These are phyloP conservation scores for Eutypella sp. DNA, from an alignment of 2,329 filamentous ascomycete species.

Conservation along the genomic window DNA sequence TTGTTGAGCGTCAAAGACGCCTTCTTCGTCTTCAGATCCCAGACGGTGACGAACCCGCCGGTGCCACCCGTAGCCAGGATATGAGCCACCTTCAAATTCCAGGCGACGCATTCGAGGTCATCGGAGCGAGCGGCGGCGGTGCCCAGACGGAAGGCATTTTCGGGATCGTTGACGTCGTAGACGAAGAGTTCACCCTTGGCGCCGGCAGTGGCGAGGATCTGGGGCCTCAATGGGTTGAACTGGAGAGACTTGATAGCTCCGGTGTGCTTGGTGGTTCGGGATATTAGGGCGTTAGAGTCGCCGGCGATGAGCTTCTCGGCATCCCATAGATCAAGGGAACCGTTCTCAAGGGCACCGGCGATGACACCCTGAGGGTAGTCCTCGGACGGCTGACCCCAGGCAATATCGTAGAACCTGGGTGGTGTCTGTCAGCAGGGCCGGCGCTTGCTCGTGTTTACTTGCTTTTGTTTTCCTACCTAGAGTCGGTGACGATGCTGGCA, in stretches of 20 bases:
- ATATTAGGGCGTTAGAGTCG: conserved; percentile 70
- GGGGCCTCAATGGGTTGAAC: conserved; percentile 90
- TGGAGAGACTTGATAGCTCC: conserved; percentile 91
- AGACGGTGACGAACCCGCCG: conserved; percentile 94
- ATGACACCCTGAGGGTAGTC: conserved; percentile 82
- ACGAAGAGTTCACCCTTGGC: conserved; percentile 95
- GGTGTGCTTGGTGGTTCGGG: conserved; percentile 82
- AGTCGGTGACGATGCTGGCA: conserved; percentile 79
- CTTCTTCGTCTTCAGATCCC: conserved; percentile 98
- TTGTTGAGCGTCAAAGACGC: conserved; percentile 95
- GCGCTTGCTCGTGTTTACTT: background rate
- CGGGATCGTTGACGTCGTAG: conserved; percentile 87
- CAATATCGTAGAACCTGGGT: conserved; percentile 88
- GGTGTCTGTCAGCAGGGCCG: conserved; percentile 13
- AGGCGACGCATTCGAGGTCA: conserved; percentile 93
- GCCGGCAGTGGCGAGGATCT: conserved; percentile 87
- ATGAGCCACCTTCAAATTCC: conserved; percentile 97
- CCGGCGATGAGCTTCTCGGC: conserved; percentile 62
- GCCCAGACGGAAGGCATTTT: conserved; percentile 82
- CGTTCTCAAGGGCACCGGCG: conserved; percentile 91
- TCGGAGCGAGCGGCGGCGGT: conserved; percentile 84
- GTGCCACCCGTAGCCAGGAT: conserved; percentile 92
- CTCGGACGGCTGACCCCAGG: conserved; percentile 80
- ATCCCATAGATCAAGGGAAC: conserved; percentile 90
- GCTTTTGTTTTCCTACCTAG: conserved; percentile 58